Evolutionary conservation across 257 asterid genomes (phyloP).

Genomic region (Galeopsis tetrahit): DNA sequence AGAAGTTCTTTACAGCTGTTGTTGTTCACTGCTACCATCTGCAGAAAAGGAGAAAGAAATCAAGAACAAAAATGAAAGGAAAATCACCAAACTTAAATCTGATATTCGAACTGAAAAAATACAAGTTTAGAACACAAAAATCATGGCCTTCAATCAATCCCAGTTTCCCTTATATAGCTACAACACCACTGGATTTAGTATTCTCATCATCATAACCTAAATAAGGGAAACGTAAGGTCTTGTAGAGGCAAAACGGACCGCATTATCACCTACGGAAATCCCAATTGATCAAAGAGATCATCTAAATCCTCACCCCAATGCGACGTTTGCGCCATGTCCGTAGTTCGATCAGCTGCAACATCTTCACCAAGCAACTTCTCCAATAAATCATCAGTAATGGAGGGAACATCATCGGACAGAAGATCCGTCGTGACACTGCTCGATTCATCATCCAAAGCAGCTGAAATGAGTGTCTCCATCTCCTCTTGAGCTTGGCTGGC

Average conservation of each 20-base stretch:
- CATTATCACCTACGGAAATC: conserved; percentile 31
- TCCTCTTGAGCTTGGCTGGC: conserved; percentile 35
- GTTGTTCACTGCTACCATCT: conserved; percentile 4
- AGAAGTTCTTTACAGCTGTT: background rate
- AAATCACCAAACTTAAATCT: background rate
- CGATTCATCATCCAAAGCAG: conserved; percentile 54
- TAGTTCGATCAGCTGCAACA: conserved; percentile 34
- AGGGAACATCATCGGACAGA: too few species aligned
- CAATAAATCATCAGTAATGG: conserved; percentile 48
- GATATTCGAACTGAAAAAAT: background rate
- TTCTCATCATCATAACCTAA: background rate
- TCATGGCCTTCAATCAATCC: conserved; percentile 27
- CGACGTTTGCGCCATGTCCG: conserved; percentile 42
- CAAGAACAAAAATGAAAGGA: conserved; percentile 5
- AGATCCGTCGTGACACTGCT: conserved; percentile 26
- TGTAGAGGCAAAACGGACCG: conserved; percentile 20
- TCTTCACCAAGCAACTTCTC: conserved; percentile 54
- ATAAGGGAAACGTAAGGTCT: background rate
- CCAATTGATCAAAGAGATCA: conserved; percentile 48
- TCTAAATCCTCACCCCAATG: conserved; percentile 70
- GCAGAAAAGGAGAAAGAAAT: conserved; percentile 17
- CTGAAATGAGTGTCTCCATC: conserved; percentile 50
- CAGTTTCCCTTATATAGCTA: background rate
- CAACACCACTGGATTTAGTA: background rate
- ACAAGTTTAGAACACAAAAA: background rate